phyloP scores from a whole-genome alignment of 768 basidiomycete species.

The Guyanaporus albipodus region DNA sequence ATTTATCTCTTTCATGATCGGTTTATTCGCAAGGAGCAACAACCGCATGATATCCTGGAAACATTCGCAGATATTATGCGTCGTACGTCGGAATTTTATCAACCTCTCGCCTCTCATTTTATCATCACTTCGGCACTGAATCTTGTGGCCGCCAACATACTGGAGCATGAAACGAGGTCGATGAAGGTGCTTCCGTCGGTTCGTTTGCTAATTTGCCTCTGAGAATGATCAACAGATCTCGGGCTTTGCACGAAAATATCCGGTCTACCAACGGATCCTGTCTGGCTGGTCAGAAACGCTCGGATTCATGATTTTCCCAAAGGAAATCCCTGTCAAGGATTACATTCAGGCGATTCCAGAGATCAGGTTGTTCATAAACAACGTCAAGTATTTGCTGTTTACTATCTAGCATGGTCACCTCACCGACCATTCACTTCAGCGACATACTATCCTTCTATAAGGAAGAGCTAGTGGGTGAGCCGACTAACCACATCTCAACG shows the following conservation, averaged over 20 bases:
- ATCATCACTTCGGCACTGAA: constrained; percentile 37
- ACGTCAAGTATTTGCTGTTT: constrained; percentile 33
- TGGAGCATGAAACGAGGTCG: constrained; percentile 31
- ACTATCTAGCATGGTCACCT: background rate
- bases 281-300: constrained; percentile 38
- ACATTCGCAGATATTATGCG: constrained; percentile 32
- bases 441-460: constrained; percentile 42
- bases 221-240: constrained; percentile 13
- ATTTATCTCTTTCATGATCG: constrained; percentile 34
- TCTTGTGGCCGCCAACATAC: constrained; percentile 31
- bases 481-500: constrained; percentile 27
- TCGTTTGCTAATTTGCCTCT: constrained; percentile 14
- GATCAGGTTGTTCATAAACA: constrained; percentile 32
- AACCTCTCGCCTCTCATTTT: constrained; percentile 30
- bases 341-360: constrained; percentile 40
- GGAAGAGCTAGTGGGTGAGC: constrained; percentile 36
- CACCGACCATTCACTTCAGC: constrained; percentile 17
- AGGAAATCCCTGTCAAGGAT: constrained; percentile 26
- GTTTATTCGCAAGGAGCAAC: constrained; percentile 27
- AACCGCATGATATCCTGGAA: constrained; percentile 32
- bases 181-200: constrained; percentile 21
- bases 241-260: constrained; percentile 22
- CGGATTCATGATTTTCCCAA: constrained; percentile 34
- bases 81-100: constrained; percentile 28
- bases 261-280: constrained; percentile 24